A percentile compares a stretch with the other conserved stretches of the same genome.
phyloP scores from a whole-genome alignment of 2,329 filamentous ascomycete species.

The Colletotrichum limetticola region DNA sequence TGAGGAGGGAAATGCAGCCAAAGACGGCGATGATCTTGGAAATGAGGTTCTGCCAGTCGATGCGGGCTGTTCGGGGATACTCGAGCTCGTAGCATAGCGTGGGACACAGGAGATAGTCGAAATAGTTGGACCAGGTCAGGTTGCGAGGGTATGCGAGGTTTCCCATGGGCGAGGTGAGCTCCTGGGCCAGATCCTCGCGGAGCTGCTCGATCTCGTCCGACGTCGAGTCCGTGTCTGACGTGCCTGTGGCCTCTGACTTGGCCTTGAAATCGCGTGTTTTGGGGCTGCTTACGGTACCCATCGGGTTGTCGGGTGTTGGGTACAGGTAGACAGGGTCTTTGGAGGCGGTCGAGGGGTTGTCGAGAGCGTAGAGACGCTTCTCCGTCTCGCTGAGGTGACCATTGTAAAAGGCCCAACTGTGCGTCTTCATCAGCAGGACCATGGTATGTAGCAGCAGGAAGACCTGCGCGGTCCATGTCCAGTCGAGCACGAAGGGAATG shows the following conservation, averaged over 20 bases:
- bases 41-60: conserved; percentile 83
- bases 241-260: conserved; percentile 36
- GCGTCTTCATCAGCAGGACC: conserved; percentile 97
- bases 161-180: conserved; percentile 91
- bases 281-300: conserved; percentile 47
- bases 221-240: conserved; percentile 44
- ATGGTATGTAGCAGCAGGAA: conserved; percentile 93
- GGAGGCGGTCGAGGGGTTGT: conserved; percentile 70
- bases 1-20: conserved; percentile 95
- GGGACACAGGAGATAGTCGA: conserved; percentile 90
- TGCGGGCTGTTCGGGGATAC: conserved; percentile 82
- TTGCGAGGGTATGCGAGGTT: conserved; percentile 91
- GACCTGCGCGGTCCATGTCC: conserved; percentile 98
- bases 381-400: conserved; percentile 92
- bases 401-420: conserved; percentile 98
- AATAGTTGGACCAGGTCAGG: conserved; percentile 82
- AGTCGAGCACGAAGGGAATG: conserved; percentile 85
- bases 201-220: conserved; percentile 72
- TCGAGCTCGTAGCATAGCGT: conserved; percentile 98
- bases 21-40: conserved; percentile 92
- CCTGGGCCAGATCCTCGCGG: conserved; percentile 87
- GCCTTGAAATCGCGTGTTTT: conserved; percentile 32
- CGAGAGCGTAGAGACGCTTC: conserved; percentile 81
- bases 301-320: conserved; percentile 68
- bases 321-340: conserved; percentile 80